Evolutionary conservation across 805 yeast genomes (phyloP), one percentile per base, ranked within the genome.

Genomic region (Hanseniaspora thailandica): DNA sequence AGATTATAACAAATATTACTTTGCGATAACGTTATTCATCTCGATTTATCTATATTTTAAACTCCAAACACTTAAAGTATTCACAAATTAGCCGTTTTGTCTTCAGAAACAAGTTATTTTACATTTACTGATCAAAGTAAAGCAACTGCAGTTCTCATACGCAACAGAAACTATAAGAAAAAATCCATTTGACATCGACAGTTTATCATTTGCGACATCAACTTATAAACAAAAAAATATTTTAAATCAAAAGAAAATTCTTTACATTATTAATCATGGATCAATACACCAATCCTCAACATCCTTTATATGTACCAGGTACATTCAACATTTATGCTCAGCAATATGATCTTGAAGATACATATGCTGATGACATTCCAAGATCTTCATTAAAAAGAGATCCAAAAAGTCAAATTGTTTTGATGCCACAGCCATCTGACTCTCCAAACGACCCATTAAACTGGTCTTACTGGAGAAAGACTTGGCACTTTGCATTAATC

Each of bases 341-440:
- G 1, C 67, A 66, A 12, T 35, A 49, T 35, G 57, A 59, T 53
- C 26, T 63, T 30, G 69, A 68, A 57, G 61, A 62, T 48, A 43
- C 22, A 0, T 49, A 49, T 26, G 36, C 28, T 26, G 68, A 66
- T 15, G 59, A 60, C 3, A 47, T 59, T 1, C 60, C 62, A 55
- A 62, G 63, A 43, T 59, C 64, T 44, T 60, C 57, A 33, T 57
- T 69, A 55, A 71, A 67, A 55, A 69, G 71, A 26, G 62, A 66
- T n/a, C 59, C 62, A 15, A 36, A 48, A 30, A 65, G 60, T 12
- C 66, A 78, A 47, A 72, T 80, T 41, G 49, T 51, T 8, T 62
- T 80, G 54, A 72, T 76, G 54, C 85, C 85, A 3, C 85, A 80
- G 60, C 85, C 85, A 4, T 69, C 81, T n/a, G 80, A 77, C 48